Evolutionary conservation across 352 stramenopile genomes (phyloP), one percentile per base, ranked within the genome.

Genomic region (Blastocystis sp.): DNA sequence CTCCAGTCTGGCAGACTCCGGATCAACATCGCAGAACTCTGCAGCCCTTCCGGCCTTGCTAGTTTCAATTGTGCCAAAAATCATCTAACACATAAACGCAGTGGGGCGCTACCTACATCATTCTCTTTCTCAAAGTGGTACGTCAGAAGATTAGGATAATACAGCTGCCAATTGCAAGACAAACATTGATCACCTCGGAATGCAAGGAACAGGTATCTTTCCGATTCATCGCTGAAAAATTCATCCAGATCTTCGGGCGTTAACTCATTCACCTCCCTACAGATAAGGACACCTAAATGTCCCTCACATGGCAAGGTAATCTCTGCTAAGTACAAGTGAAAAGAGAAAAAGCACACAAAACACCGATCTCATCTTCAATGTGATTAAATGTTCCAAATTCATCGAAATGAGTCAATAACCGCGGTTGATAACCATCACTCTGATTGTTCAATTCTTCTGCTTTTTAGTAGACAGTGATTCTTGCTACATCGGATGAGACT

Each of bases 1-100:
- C 43, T 87, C 76, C 15, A 87, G 47, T 43, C 62, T 73, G 2
- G 76, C 76, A n/a, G 76, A 87, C 53, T 87, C 76, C 15, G 63
- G 59, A 54, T 87, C 76, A n/a, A 87, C 76, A 6, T 87, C 59
- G 68, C 76, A 87, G 63, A 87, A 87, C 29, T 87, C 76, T 18
- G 53, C 76, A 34, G 39, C 59, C 7, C 47, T 26, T 15, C 29
- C 29, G 3, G 47, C 76, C n/a, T 87, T 76, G 53, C 50, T 53
- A 0, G 76, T 87, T 9, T 87, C 76, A 45, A 76, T 76, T 7
- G 54, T 37, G 29, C 59, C 76, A 43, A 87, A 76, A 39, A 87
- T 76, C 39, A 87, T 76, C 76, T 87, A 18, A 0, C 13, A 1
- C 23, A 69, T 87, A 6, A 76, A 23, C 20, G 13, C 45, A 6